Conservation (phyloP, 352 stramenopile species). For the Thalassiosira mediterranea region DNA sequence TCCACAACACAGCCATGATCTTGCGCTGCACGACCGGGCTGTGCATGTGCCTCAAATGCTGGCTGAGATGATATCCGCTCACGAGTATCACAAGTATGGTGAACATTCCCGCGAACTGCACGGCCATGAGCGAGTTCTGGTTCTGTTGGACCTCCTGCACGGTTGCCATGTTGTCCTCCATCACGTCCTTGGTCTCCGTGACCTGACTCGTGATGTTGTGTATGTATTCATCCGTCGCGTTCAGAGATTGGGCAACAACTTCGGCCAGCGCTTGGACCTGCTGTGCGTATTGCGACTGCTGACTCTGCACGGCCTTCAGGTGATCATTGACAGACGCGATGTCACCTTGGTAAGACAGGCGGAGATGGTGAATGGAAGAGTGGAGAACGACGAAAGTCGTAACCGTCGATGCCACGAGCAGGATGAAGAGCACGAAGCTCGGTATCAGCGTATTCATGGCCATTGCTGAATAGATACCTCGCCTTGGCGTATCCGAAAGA, state of each 20-base stretch:
- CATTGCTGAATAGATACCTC: too few species aligned
- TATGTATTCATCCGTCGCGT: conserved; percentile 49
- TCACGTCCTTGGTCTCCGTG: conserved; percentile 18
- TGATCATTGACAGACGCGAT: conserved; percentile 21
- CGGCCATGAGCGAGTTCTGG: conserved; percentile 59
- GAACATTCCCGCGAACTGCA: conserved; percentile 87
- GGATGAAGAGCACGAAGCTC: conserved; percentile 31
- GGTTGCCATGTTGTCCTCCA: conserved; percentile 26
- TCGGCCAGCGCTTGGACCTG: conserved; percentile 34
- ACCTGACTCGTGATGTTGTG: conserved; percentile 34
- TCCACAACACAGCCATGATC: conserved; percentile 87
- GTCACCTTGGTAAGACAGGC: conserved; percentile 23
- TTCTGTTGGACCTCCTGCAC: conserved; percentile 48
- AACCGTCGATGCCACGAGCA: conserved; percentile 20
- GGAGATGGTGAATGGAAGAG: conserved; percentile 26
- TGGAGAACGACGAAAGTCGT: conserved; percentile 33
- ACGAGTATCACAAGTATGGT: conserved; percentile 86
- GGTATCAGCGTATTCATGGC: too few species aligned
- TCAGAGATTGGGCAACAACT: conserved; percentile 27
- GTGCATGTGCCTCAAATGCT: conserved; percentile 89
- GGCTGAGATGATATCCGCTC: conserved; percentile 87
- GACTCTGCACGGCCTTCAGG: conserved; percentile 17
- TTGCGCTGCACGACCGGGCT: conserved; percentile 92
- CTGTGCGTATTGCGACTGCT: conserved; percentile 20
- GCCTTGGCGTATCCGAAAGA: too few species aligned